Evolutionary conservation across 2,329 filamentous ascomycete genomes (phyloP).

Genomic region (Westerdykella sp.): DNA sequence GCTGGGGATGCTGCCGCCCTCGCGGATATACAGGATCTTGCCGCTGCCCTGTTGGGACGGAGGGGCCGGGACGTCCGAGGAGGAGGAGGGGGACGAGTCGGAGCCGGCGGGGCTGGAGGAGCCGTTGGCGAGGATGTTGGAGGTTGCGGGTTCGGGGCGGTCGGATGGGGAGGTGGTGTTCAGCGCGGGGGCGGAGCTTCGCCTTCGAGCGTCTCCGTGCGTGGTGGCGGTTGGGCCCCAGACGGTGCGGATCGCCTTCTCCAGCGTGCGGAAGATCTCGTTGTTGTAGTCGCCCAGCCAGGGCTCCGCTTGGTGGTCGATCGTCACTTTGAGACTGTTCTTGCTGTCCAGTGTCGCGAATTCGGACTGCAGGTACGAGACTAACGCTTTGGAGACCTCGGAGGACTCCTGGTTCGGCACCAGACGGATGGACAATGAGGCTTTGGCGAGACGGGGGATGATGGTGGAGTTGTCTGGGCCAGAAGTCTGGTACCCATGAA

Average conservation of each 20-base stretch:
- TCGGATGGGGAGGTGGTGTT: background rate
- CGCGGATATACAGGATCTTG: constrained; percentile 85
- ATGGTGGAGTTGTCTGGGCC: constrained; percentile 83
- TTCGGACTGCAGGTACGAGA: constrained; percentile 59
- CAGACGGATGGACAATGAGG: constrained; percentile 81
- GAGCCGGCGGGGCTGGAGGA: constrained; percentile 3
- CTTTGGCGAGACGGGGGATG: constrained; percentile 83
- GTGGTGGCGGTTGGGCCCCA: constrained; percentile 57
- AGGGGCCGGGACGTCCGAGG: background rate
- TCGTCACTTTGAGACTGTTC: constrained; percentile 72
- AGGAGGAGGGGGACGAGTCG: background rate
- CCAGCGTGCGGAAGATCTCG: constrained; percentile 82
- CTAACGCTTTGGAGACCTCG: constrained; percentile 63
- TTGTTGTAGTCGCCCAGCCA: constrained; percentile 93
- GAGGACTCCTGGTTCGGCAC: constrained; percentile 89
- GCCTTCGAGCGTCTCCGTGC: constrained; percentile 18
- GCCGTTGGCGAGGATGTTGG: constrained; percentile 46
- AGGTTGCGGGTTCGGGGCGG: constrained; percentile 43
- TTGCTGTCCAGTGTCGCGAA: constrained; percentile 72
- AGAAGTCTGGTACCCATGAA: constrained; percentile 88
- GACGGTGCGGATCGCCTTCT: constrained; percentile 74
- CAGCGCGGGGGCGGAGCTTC: constrained; percentile 16
- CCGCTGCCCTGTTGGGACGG: constrained; percentile 10
- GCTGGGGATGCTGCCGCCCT: constrained; percentile 90
- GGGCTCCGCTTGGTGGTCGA: constrained; percentile 90